phyloP scores from a whole-genome alignment of 495 filamentous ascomycete genomes.

The Trichoderma virens region DNA sequence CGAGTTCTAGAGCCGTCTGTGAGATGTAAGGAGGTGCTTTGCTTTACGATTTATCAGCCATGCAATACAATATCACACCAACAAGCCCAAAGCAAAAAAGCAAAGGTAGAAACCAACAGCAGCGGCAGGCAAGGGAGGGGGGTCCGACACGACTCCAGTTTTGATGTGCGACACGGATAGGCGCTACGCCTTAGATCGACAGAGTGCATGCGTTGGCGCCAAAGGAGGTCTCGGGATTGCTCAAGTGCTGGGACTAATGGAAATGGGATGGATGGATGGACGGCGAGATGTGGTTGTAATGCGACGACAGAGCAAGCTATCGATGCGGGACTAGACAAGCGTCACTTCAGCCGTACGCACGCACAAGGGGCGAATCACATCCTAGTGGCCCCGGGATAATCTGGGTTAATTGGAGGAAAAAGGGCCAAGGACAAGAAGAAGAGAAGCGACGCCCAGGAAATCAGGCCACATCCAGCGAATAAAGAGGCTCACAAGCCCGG shows the following conservation, averaged over 20 bases:
- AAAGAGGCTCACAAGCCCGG: neutral
- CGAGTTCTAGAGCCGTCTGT: too few relatives aligned
- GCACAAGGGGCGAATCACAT: neutral
- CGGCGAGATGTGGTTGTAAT: neutral
- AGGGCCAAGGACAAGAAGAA: neutral
- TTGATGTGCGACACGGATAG: slow-evolving; percentile 8
- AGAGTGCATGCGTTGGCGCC: slow-evolving; percentile 9
- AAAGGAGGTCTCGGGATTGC: slow-evolving; percentile 5
- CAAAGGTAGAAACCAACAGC: neutral
- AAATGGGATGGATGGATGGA: neutral
- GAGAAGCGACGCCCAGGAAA: neutral
- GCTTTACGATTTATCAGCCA: too few relatives aligned
- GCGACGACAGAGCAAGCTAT: neutral
- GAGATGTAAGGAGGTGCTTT: too few relatives aligned
- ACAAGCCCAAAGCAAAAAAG: neutral
- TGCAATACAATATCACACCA: too few relatives aligned
- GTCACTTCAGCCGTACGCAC: neutral
- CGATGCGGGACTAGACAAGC: neutral
- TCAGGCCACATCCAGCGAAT: slow-evolving; percentile 4
- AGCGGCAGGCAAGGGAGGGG: neutral
- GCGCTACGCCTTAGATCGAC: slow-evolving; percentile 8
- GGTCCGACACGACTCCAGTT: neutral
- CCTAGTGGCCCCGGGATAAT: neutral
- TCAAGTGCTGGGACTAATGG: neutral
- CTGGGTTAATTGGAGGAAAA: neutral